Evolutionary conservation across 805 yeast species (phyloP).

Genomic region (Blastobotrys terrestris): DNA sequence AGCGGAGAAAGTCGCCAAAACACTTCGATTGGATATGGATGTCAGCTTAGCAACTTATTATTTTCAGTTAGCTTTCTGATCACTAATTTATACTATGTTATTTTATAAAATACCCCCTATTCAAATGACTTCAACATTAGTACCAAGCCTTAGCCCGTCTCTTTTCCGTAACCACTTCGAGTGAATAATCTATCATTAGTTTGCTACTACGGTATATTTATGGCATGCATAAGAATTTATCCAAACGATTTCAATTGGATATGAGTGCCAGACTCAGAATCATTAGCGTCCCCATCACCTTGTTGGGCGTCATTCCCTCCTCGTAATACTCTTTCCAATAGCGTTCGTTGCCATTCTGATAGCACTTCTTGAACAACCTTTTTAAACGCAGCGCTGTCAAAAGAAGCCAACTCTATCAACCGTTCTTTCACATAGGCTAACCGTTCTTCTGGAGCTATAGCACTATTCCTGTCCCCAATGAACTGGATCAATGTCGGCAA

Average conservation of each 20-base stretch:
- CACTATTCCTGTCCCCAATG: conserved; percentile 20
- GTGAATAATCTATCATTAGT: neutral
- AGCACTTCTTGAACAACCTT: conserved; percentile 36
- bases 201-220: neutral
- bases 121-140: too few species aligned
- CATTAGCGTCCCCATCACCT: conserved; percentile 11
- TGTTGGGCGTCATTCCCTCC: conserved; percentile 5
- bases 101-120: too few species aligned
- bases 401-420: conserved; percentile 28
- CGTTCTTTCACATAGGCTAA: conserved; percentile 18
- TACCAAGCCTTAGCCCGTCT: too few species aligned
- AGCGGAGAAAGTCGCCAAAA: too few species aligned
- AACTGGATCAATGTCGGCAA: conserved; percentile 36
- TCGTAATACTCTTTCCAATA: conserved; percentile 17
- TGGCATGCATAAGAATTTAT: neutral
- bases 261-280: conserved; percentile 27
- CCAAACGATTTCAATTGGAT: conserved; percentile 48
- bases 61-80: too few species aligned
- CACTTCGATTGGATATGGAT: too few species aligned
- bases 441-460: conserved; percentile 16
- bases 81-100: too few species aligned
- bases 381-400: conserved; percentile 30
- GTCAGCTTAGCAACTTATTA: too few species aligned
- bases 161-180: too few species aligned
- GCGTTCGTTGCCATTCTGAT: conserved; percentile 32